Evolutionary conservation across 345 rosid genomes (phyloP).

Genomic region (Aquilaria malaccensis): DNA sequence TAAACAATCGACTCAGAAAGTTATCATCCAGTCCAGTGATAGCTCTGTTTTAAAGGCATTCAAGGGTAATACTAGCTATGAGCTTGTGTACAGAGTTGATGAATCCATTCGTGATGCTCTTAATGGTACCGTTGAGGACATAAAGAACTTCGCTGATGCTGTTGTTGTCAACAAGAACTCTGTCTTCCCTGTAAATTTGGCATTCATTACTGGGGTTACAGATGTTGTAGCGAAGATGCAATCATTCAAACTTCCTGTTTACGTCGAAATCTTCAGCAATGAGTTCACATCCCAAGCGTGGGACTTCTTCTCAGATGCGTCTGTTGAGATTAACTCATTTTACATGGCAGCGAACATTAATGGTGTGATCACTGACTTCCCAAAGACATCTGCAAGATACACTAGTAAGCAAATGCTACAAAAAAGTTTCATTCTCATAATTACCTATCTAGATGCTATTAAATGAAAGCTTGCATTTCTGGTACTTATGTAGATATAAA

Average conservation of each 20-base stretch:
- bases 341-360: constrained; percentile 18
- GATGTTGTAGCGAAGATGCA: constrained; percentile 42
- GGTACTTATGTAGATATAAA: background rate
- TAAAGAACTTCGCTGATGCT: constrained; percentile 59
- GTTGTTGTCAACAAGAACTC: constrained; percentile 55
- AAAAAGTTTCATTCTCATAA: background rate
- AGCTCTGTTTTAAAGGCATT: constrained; percentile 68
- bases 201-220: constrained; percentile 32
- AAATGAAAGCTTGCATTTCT: too few species aligned
- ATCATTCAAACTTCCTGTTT: constrained; percentile 48
- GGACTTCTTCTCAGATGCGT: constrained; percentile 82
- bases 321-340: constrained; percentile 62
- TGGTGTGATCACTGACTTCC: constrained; percentile 88
- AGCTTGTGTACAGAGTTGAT: constrained; percentile 60
- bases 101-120: constrained; percentile 54
- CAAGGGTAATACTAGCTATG: constrained; percentile 37
- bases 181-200: constrained; percentile 23
- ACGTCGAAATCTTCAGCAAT: constrained; percentile 60
- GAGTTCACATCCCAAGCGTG: constrained; percentile 86
- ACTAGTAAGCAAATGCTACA: constrained; percentile 45
- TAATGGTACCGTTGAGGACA: constrained; percentile 41
- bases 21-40: constrained; percentile 76
- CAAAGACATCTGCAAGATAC: constrained; percentile 64
- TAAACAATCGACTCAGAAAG: constrained; percentile 35
- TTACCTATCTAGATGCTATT: background rate